Evolutionary conservation across 495 filamentous ascomycete species (phyloP), one percentile per base, ranked within the genome.

Genomic region (Apiosordaria backusii): DNA sequence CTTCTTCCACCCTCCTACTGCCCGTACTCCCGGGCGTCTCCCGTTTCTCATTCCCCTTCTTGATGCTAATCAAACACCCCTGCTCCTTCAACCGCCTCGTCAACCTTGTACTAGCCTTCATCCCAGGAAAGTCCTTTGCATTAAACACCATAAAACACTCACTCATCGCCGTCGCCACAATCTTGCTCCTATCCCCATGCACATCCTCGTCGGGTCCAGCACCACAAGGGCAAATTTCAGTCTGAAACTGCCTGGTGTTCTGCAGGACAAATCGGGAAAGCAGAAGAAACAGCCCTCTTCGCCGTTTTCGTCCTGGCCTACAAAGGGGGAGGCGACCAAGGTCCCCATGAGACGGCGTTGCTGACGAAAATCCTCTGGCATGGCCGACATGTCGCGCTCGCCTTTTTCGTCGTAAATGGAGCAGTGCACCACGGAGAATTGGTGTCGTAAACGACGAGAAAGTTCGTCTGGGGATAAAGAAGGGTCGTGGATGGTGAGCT

Each of bases 71-170:
- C 50, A 90, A 81, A 67, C 89, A 89, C 26, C 90, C 90, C 78
- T 92, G 90, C 69, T 86, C 80, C 74, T 91, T 90, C 62, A 92
- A 76, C 27, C 83, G 79, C 74, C 89, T 89, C 25, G 89, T 90
- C 35, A 92, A 72, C 23, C 81, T 77, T 24, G 88, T 90, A 72
- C 87, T 90, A 0, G 88, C 87, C 62, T 87, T 81, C 95, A 98
- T 97, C 7, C 95, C 94, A 0, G 92, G 92, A 68, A 98, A 98
- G 75, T 97, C 94, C 74, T 97, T 97, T n/a, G 94, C 92, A 21
- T 92, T 92, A 75, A 89, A 97, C 22, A 97, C 95, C 23, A 88
- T 87, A 74, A 98, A 97, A 9, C 87, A 80, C 53, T 92, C 88
- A 66, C 89, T 93, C 84, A 90, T 87, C 18, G 84, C 84, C 29